Evolutionary conservation across 2,329 filamentous ascomycete species (phyloP).

Genomic region (Alternaria infectoria): DNA sequence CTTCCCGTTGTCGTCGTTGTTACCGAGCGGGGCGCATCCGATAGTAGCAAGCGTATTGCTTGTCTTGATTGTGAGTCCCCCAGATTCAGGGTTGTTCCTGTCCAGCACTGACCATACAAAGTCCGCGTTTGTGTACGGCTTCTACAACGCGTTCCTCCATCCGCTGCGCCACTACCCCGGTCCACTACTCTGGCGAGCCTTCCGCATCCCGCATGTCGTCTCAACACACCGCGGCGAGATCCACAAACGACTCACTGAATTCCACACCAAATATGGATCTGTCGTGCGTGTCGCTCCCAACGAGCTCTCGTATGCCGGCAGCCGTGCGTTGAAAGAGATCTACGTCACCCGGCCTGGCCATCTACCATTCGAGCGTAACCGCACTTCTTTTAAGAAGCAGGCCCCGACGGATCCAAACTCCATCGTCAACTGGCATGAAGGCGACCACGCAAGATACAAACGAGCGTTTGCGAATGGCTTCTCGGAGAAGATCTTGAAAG

Average conservation of each 20-base stretch:
- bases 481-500: slow-evolving; percentile 34
- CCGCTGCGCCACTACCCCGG: slow-evolving; percentile 38
- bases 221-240: slow-evolving; percentile 34
- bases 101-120: background rate
- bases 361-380: slow-evolving; percentile 28
- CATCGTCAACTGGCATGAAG: slow-evolving; percentile 32
- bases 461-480: slow-evolving; percentile 37
- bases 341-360: slow-evolving; percentile 34
- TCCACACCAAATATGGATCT: slow-evolving; percentile 36
- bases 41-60: background rate
- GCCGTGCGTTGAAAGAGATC: slow-evolving; percentile 38
- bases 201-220: slow-evolving; percentile 35
- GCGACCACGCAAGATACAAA: slow-evolving; percentile 27
- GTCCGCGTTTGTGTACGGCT: slow-evolving; percentile 19
- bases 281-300: slow-evolving; percentile 39
- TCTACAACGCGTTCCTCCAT: slow-evolving; percentile 36
- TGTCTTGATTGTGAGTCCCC: background rate
- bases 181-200: slow-evolving; percentile 35
- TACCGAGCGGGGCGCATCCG: background rate
- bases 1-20: background rate
- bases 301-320: slow-evolving; percentile 36
- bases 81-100: background rate
- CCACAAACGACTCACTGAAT: slow-evolving; percentile 27
- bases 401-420: slow-evolving; percentile 32
- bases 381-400: slow-evolving; percentile 35